Evolutionary conservation across 805 yeast genomes (phyloP).

Genomic region (Schwanniomyces polymorphus): DNA sequence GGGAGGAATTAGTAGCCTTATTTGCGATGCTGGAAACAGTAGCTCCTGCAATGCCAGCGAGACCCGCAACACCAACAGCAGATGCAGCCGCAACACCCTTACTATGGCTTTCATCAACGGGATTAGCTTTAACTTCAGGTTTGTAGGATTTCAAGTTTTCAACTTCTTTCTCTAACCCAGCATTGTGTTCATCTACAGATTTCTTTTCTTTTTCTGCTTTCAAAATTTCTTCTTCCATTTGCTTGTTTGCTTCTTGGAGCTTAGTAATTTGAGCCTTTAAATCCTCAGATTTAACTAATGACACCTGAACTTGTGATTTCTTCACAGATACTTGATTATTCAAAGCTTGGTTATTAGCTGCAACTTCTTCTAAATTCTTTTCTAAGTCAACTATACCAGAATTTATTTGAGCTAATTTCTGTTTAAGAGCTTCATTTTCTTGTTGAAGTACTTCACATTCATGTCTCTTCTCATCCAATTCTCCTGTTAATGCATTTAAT

Average conservation of each 20-base stretch:
- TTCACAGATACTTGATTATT: constrained; percentile 64
- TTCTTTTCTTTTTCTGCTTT: constrained; percentile 14
- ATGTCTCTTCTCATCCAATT: constrained; percentile 59
- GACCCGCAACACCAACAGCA: constrained; percentile 14
- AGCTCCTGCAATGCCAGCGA: neutral
- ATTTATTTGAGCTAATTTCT: constrained; percentile 63
- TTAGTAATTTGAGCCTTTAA: constrained; percentile 28
- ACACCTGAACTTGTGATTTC: constrained; percentile 66
- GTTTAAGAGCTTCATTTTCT: constrained; percentile 64
- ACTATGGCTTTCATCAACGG: neutral
- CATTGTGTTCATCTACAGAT: constrained; percentile 14
- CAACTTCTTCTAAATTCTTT: constrained; percentile 51
- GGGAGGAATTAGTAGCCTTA: neutral
- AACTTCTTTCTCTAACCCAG: neutral
- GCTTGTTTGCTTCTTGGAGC: constrained; percentile 19
- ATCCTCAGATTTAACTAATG: constrained; percentile 49
- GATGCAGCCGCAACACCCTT: constrained; percentile 15
- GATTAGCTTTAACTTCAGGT: neutral
- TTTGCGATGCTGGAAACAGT: constrained; percentile 6
- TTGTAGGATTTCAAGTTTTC: neutral
- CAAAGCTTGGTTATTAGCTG: constrained; percentile 59
- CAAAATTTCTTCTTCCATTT: constrained; percentile 23
- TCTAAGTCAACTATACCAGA: constrained; percentile 64
- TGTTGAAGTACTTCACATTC: constrained; percentile 68
- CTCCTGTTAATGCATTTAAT: constrained; percentile 65